A percentile compares a stretch with the other conserved stretches of the same genome.
Evolutionary conservation across 768 basidiomycete genomes (phyloP).

Genomic region (Cantharellus anzutake): DNA sequence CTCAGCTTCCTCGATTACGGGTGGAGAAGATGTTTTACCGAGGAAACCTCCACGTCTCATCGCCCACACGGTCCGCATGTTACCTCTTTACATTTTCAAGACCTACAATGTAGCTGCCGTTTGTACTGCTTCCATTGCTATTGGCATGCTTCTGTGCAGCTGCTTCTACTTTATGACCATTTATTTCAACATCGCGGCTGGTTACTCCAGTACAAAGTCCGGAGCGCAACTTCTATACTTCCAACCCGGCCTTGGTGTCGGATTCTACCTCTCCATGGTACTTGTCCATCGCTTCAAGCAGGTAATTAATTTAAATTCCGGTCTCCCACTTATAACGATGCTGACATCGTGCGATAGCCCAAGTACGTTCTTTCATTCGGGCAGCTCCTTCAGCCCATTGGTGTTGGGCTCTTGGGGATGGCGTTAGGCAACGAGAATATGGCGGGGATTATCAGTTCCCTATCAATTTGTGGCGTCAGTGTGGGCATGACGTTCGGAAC

Average conservation of each 20-base stretch:
- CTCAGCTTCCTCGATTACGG: background rate
- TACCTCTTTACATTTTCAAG: conserved; percentile 28
- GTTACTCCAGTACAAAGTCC: conserved; percentile 21
- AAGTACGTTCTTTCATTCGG: conserved; percentile 24
- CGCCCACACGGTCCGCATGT: conserved; percentile 21
- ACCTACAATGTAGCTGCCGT: conserved; percentile 24
- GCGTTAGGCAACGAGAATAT: conserved; percentile 23
- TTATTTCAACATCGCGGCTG: conserved; percentile 29
- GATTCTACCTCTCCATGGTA: background rate
- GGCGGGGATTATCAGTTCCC: conserved; percentile 21
- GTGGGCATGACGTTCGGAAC: conserved; percentile 25
- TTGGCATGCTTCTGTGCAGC: conserved; percentile 27
- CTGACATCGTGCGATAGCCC: conserved; percentile 16
- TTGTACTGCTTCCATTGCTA: conserved; percentile 23
- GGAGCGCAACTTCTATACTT: conserved; percentile 35
- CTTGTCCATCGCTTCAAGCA: background rate
- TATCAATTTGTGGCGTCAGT: conserved; percentile 27
- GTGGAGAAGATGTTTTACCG: background rate
- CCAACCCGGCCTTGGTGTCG: conserved; percentile 20
- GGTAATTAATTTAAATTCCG: background rate
- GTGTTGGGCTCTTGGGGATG: conserved; percentile 25
- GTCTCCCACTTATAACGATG: background rate
- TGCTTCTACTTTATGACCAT: conserved; percentile 37
- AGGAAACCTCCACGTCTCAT: conserved; percentile 4
- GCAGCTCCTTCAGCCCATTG: conserved; percentile 20